A percentile compares a stretch with the other conserved stretches of the same genome.
phyloP scores from a whole-genome alignment of 2,329 filamentous ascomycete species.

The Calonectria ilicicola region DNA sequence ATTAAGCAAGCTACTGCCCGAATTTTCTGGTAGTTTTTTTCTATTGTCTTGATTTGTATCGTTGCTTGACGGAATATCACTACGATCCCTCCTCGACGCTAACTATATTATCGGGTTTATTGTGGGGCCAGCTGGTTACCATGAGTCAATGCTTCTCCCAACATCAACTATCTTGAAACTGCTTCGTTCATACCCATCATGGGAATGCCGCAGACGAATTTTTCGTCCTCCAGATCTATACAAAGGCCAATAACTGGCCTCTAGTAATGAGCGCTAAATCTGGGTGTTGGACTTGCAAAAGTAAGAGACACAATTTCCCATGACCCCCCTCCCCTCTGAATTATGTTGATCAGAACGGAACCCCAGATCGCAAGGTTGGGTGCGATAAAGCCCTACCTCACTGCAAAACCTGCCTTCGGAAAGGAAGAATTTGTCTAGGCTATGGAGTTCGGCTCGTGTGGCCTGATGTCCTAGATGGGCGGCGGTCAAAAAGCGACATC shows the following conservation, averaged over 20 bases:
- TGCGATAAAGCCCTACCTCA: constrained; percentile 57
- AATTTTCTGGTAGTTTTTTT: not conserved
- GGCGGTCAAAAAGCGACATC: constrained; percentile 42
- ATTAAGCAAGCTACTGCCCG: too few species aligned
- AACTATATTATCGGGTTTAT: not conserved
- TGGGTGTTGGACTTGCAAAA: constrained; percentile 31
- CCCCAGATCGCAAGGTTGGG: constrained; percentile 59
- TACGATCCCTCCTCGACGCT: not conserved
- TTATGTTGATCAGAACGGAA: not conserved
- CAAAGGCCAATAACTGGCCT: not conserved
- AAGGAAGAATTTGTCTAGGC: constrained; percentile 55
- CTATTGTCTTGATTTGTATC: too few species aligned
- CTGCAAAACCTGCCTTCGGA: constrained; percentile 58
- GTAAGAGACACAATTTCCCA: constrained; percentile 3
- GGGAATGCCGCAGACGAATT: not conserved
- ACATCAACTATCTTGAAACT: not conserved
- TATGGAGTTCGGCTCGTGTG: constrained; percentile 60
- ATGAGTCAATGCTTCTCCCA: constrained; percentile 1
- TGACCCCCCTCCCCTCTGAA: not conserved
- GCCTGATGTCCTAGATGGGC: constrained; percentile 60
- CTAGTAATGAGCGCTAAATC: constrained; percentile 10
- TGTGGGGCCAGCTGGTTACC: not conserved
- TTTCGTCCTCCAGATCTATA: not conserved
- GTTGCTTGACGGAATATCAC: not conserved
- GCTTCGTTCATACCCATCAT: not conserved